phyloP scores from a whole-genome alignment of 306 rosid species.

The Medicago arabica region DNA sequence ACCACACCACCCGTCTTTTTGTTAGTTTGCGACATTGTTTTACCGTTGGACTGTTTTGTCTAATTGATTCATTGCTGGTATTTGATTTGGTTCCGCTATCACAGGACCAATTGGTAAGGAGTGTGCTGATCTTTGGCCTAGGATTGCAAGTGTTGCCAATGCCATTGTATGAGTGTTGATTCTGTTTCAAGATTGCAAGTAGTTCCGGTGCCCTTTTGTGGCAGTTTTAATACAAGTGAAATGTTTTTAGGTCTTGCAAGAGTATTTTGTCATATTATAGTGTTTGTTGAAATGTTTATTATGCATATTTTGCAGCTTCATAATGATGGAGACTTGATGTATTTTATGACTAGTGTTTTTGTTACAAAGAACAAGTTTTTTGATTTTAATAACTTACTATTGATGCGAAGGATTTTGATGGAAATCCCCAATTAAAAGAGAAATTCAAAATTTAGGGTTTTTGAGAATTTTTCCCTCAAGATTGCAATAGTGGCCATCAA shows the following conservation, averaged over 20 bases:
- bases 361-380: no score
- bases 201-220: slow-evolving; percentile 78
- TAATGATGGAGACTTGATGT: no score
- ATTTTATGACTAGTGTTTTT: no score
- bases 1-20: background rate
- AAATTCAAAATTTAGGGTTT: no score
- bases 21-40: background rate
- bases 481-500: no score
- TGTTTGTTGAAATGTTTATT: no score
- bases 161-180: slow-evolving; percentile 72
- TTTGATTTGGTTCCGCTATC: slow-evolving; percentile 67
- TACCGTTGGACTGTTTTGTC: background rate
- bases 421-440: no score
- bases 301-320: no score
- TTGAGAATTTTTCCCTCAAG: no score
- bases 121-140: slow-evolving; percentile 95
- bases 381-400: no score
- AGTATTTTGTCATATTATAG: slow-evolving; percentile 11
- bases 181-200: slow-evolving; percentile 61
- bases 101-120: slow-evolving; percentile 93
- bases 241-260: background rate
- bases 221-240: background rate
- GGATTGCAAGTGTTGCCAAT: slow-evolving; percentile 94
- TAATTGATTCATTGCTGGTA: background rate
- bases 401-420: no score